These are phyloP conservation scores for Penicillium parvum DNA, from an alignment of 495 filamentous ascomycete species.

Conservation along the genomic window DNA sequence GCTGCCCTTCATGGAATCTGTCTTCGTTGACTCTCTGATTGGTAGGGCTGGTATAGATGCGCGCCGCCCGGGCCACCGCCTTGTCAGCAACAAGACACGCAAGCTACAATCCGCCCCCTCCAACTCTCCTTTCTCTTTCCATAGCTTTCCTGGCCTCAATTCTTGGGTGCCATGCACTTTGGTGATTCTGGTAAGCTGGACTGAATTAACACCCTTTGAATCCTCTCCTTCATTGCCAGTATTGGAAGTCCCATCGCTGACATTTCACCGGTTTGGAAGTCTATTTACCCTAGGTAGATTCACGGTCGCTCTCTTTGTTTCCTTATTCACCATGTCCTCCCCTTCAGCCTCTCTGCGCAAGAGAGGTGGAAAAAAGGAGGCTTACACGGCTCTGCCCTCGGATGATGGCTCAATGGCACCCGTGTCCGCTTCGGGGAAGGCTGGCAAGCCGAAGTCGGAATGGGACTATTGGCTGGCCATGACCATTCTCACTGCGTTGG, in stretches of 20 bases:
- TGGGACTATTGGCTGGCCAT: constrained; percentile 85
- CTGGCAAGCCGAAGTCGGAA: constrained; percentile 47
- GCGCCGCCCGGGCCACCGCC: constrained; percentile 14
- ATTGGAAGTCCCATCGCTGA: constrained; percentile 8
- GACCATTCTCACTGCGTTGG: constrained; percentile 69
- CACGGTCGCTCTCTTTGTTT: constrained; percentile 30
- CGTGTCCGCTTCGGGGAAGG: constrained; percentile 8
- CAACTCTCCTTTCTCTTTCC: constrained; percentile 7
- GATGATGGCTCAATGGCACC: constrained; percentile 26
- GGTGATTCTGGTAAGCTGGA: constrained; percentile 26
- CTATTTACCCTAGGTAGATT: constrained; percentile 36
- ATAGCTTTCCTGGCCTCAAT: constrained; percentile 13
- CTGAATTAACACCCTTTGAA: neutral
- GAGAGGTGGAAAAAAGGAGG: constrained; percentile 47
- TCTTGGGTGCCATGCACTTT: constrained; percentile 25
- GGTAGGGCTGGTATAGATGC: constrained; percentile 8
- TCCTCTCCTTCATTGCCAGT: neutral
- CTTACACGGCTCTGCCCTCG: constrained; percentile 25
- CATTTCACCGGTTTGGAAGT: constrained; percentile 15
- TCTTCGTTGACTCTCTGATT: too few relatives aligned
- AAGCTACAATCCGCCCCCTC: constrained; percentile 5
- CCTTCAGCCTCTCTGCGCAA: constrained; percentile 47
- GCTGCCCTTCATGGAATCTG: neutral
- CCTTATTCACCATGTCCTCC: constrained; percentile 32
- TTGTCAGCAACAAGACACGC: constrained; percentile 16